Evolutionary conservation across 495 filamentous ascomycete genomes (phyloP).

Genomic region (Penicillium parvum): DNA sequence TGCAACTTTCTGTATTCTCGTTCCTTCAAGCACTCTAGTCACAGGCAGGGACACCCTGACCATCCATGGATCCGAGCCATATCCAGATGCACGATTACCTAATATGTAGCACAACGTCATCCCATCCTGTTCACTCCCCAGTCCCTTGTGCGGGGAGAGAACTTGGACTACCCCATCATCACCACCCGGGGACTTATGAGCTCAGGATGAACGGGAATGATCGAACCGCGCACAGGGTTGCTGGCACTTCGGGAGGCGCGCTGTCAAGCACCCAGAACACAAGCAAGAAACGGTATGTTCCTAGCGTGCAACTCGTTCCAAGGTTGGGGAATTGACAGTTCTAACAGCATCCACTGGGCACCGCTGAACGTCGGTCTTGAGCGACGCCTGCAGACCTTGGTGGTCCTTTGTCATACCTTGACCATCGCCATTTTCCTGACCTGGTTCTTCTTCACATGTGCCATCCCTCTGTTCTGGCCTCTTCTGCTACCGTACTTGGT

Average conservation of each 20-base stretch:
- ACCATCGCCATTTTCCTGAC: conserved; percentile 69
- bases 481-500: conserved; percentile 86
- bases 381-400: conserved; percentile 79
- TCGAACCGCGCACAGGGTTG: conserved; percentile 1
- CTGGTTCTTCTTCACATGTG: conserved; percentile 86
- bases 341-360: conserved; percentile 69
- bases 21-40: no score
- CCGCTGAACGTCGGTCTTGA: conserved; percentile 82
- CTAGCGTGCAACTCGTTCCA: neutral
- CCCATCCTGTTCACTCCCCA: conserved; percentile 9
- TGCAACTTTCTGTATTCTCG: no score
- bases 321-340: conserved; percentile 1
- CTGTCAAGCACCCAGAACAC: conserved; percentile 1
- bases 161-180: no score
- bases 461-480: conserved; percentile 88
- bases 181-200: no score
- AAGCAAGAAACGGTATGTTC: conserved; percentile 15
- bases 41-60: no score
- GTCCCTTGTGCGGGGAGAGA: no score
- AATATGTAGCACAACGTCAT: no score
- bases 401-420: conserved; percentile 82
- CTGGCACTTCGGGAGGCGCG: neutral
- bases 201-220: conserved; percentile 15
- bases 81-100: no score
- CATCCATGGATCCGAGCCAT: no score